Conservation (phyloP, 1,284 basidiomycete species). For the Sanghuangporus weigelae region DNA sequence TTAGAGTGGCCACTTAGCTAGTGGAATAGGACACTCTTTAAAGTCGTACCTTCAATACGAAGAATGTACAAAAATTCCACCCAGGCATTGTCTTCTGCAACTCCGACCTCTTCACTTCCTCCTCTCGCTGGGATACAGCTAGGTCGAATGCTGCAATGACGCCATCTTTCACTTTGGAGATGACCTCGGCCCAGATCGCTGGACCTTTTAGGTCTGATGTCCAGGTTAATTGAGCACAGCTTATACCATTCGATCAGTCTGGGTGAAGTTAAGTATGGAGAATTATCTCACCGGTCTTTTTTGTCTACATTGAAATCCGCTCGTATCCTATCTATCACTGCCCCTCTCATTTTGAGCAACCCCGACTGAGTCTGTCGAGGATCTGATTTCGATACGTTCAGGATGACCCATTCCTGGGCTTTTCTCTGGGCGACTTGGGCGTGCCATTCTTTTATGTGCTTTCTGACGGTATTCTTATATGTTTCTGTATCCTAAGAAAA, state of each 20-base stretch:
- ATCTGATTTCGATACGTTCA: conserved; percentile 77
- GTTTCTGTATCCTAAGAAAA: conserved; percentile 70
- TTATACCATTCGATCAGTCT: conserved; percentile 29
- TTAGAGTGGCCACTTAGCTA: conserved; percentile 29
- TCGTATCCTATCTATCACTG: conserved; percentile 86
- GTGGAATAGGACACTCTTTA: background rate
- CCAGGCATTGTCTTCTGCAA: conserved; percentile 83
- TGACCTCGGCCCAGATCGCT: conserved; percentile 83
- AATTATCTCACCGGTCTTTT: conserved; percentile 65
- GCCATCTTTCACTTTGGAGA: conserved; percentile 87
- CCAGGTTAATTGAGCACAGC: conserved; percentile 80
- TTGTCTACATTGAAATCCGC: conserved; percentile 92
- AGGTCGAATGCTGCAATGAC: conserved; percentile 78
- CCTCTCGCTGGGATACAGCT: conserved; percentile 74
- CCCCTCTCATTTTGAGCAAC: conserved; percentile 78
- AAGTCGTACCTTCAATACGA: conserved; percentile 78
- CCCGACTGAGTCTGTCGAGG: conserved; percentile 51
- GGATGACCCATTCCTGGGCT: conserved; percentile 86
- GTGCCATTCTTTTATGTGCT: conserved; percentile 92
- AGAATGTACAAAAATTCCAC: conserved; percentile 97
- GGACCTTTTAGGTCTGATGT: conserved; percentile 67
- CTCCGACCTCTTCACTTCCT: conserved; percentile 85
- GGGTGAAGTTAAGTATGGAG: conserved; percentile 18
- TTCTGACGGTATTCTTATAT: conserved; percentile 74
- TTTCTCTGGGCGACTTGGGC: conserved; percentile 59